Base-by-base conservation (phyloP, 2,329 filamentous ascomycete species). In the Chaetomium olivaceum region DNA sequence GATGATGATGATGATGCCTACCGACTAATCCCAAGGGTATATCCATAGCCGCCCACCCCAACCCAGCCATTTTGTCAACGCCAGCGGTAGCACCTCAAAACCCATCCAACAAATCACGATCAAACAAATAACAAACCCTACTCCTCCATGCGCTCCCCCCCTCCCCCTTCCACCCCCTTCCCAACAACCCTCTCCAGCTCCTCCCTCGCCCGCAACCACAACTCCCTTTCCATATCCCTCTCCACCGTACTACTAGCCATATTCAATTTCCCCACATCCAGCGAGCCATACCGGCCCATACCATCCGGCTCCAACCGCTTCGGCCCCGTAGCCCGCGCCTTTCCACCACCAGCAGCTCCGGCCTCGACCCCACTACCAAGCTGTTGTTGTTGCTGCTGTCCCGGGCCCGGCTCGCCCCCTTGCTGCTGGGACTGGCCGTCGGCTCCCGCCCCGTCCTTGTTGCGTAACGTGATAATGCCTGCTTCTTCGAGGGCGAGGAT, bases 231-330 rank as follows among this genome's bases (percentile, higher is more conserved):
- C 83, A 94, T 95, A 69, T 92, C 90, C 72, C 89, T 86, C 64
- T 91, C 91, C 25, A 96, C 91, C 68, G 89, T 89, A 69, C 91
- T 90, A 67, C 91, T 92, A 64, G 92, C 85, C 73, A 91, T 93
- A 75, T 97, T 98, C 72, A 98, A 78, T 87, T 91, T 94, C 36
- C 93, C 93, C 16, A 96, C 89, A 74, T 97, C 93, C 61, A 97
- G 81, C 31, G 79, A 80, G 11, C 85, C 85, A 39, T 87, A 84
- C 71, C 81, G 82, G 25, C 82, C 86, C 64, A 81, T 78, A 48
- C 83, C 85, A 54, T 86, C 80, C 48, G 87, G 82, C 74, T 87
- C 79, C 69, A 86, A 71, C 11, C 80, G 80, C 14, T 78, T 75
- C 52, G 76, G 77, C 11, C 73, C 62, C 21, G 48, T 51, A 23